Conservation (phyloP, 169 alveolate genomes). For the Plasmodium blacklocki region DNA sequence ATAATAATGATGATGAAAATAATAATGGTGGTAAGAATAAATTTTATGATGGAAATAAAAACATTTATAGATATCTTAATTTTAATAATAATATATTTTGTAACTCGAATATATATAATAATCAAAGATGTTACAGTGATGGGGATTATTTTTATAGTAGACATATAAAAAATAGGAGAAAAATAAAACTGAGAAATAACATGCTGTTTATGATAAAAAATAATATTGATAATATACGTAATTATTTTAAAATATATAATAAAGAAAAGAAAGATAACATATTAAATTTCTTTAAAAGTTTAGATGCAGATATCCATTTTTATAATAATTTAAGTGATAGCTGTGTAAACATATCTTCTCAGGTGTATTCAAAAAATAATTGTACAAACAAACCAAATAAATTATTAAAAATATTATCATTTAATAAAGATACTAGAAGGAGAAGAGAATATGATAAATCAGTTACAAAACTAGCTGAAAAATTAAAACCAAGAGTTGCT, state of each 20-base stretch:
- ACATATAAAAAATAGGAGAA: background rate
- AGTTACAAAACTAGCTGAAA: slow-evolving; percentile 75
- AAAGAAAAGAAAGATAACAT: slow-evolving; percentile 20
- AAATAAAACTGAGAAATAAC: slow-evolving; percentile 48
- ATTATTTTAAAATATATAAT: slow-evolving; percentile 15
- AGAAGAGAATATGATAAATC: slow-evolving; percentile 79
- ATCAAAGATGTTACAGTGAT: slow-evolving; percentile 19
- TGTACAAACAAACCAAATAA: slow-evolving; percentile 22
- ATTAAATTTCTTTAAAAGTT: slow-evolving; percentile 28
- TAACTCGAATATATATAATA: background rate
- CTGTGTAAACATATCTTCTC: background rate
- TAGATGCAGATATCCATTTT: slow-evolving; percentile 56
- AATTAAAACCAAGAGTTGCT: slow-evolving; percentile 79
- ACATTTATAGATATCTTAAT: background rate
- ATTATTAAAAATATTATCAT: slow-evolving; percentile 29
- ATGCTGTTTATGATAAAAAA: slow-evolving; percentile 57
- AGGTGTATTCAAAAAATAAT: background rate
- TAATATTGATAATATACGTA: slow-evolving; percentile 54
- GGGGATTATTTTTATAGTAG: slow-evolving; percentile 17
- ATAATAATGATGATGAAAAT: background rate
- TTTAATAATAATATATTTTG: too few relatives aligned
- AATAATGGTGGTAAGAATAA: background rate
- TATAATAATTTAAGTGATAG: slow-evolving; percentile 46
- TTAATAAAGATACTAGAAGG: slow-evolving; percentile 78
- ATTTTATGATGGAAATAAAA: background rate